Evolutionary conservation across 2,329 filamentous ascomycete genomes (phyloP).

Genomic region (Colletotrichum ledebouriae): DNA sequence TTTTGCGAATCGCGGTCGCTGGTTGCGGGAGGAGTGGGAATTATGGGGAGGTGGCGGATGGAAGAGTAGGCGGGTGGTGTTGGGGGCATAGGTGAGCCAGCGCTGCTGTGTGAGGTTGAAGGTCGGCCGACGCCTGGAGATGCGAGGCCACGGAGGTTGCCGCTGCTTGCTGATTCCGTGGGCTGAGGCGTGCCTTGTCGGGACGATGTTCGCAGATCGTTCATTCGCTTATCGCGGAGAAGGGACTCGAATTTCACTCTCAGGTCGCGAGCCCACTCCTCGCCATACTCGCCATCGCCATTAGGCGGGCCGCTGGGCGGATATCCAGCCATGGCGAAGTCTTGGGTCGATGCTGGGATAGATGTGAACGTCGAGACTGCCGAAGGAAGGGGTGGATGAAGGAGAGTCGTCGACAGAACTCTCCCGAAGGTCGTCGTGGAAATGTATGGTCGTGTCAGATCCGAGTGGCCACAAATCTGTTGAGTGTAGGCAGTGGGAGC

Average conservation of each 20-base stretch:
- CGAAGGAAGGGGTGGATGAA: slow-evolving; percentile 23
- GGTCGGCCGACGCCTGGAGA: slow-evolving; percentile 55
- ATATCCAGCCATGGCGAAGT: slow-evolving; percentile 53
- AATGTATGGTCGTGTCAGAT: slow-evolving; percentile 16
- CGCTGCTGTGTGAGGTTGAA: slow-evolving; percentile 58
- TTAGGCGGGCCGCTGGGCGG: slow-evolving; percentile 49
- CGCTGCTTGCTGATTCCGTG: slow-evolving; percentile 66
- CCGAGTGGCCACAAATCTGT: slow-evolving; percentile 6
- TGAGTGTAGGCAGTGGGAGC: slow-evolving; percentile 14
- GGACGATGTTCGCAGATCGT: slow-evolving; percentile 71
- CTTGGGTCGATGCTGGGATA: slow-evolving; percentile 39
- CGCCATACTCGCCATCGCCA: slow-evolving; percentile 66
- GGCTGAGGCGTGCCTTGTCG: slow-evolving; percentile 70
- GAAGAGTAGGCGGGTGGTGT: slow-evolving; percentile 64
- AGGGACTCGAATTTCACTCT: slow-evolving; percentile 88
- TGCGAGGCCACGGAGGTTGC: slow-evolving; percentile 59
- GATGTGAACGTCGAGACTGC: slow-evolving; percentile 22
- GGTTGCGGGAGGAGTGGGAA: slow-evolving; percentile 79
- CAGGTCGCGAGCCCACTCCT: slow-evolving; percentile 83
- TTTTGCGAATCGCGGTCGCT: slow-evolving; percentile 77
- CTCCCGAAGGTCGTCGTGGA: slow-evolving; percentile 16
- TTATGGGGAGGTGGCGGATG: slow-evolving; percentile 64
- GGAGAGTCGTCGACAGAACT: slow-evolving; percentile 36
- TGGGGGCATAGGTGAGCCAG: slow-evolving; percentile 45
- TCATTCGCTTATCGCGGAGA: slow-evolving; percentile 88